Base-by-base conservation (phyloP, 2,329 filamentous ascomycete genomes). In the Microdochium trichocladiopsis region DNA sequence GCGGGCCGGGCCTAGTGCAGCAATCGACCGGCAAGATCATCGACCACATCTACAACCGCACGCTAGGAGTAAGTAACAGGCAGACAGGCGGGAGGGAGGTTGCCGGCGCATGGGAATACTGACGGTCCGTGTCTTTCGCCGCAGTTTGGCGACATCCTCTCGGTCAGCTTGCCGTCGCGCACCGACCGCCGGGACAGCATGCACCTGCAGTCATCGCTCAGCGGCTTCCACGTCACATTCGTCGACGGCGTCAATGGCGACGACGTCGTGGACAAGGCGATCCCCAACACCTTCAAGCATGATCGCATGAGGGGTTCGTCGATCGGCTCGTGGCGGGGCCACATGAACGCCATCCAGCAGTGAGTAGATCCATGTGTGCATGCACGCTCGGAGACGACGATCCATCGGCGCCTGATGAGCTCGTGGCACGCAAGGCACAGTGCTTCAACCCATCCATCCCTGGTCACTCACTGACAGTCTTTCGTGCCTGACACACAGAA, bases 81-180 rank as follows among this genome's bases (percentile, higher is more conserved):
- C n/a, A n/a, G n/a, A n/a, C n/a, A n/a, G n/a, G n/a, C n/a, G n/a
- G n/a, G n/a, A n/a, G n/a, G n/a, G n/a, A n/a, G n/a, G n/a, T n/a
- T n/a, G n/a, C n/a, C n/a, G n/a, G n/a, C n/a, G n/a, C n/a, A n/a
- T n/a, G n/a, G n/a, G n/a, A n/a, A n/a, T n/a, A n/a, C n/a, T n/a
- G n/a, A n/a, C n/a, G n/a, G n/a, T n/a, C n/a, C n/a, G n/a, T n/a
- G n/a, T n/a, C 9, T n/a, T 25, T 23, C 23, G 12, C 24, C 33
- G n/a, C 16, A 79, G 76, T 81, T 81, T 56, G 65, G 78, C 47
- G 70, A 76, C 52, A 74, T 80, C 18, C 71, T 79, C 52, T 74
- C 76, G 21, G 67, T 81, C 47, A 75, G 73, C 47, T 66, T 79
- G 9, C 73, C 75, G 0, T 67, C 68, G 21, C 65, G 78, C 16